Conservation (phyloP, 495 filamentous ascomycete genomes). For the Aspergillus affinis region DNA sequence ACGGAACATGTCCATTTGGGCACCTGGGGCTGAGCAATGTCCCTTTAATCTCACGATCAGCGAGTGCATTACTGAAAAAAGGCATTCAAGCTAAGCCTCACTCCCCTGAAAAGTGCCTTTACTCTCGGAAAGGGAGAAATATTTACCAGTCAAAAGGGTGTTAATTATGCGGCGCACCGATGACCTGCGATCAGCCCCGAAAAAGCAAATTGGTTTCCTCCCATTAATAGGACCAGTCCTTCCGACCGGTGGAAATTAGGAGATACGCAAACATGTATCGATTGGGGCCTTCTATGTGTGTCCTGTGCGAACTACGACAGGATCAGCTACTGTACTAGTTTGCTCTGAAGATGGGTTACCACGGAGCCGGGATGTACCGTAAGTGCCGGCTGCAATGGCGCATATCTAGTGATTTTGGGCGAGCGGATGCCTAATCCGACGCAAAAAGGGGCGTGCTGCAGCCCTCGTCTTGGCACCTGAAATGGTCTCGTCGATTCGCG, state of each 20-base stretch:
- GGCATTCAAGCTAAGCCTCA: background rate
- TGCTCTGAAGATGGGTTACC: too few relatives aligned
- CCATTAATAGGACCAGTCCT: background rate
- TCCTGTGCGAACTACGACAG: background rate
- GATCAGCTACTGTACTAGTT: background rate
- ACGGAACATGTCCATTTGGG: background rate
- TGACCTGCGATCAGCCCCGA: background rate
- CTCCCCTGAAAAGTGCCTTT: background rate
- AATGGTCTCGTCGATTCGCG: background rate
- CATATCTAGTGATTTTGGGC: too few relatives aligned
- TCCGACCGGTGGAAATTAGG: background rate
- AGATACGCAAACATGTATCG: background rate
- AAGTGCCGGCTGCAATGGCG: background rate
- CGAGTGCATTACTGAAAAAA: background rate
- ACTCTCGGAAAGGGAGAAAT: background rate
- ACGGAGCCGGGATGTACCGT: background rate
- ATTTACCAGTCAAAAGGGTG: constrained; percentile 5
- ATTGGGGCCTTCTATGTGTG: background rate
- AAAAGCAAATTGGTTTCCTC: constrained; percentile 4
- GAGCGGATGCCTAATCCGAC: background rate
- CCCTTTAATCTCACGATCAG: constrained; percentile 13
- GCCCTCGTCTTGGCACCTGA: background rate
- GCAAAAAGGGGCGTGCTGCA: background rate
- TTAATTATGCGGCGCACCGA: constrained; percentile 3
- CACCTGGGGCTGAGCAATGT: background rate